Evolutionary conservation across 2,329 filamentous ascomycete genomes (phyloP).

Genomic region (Venturia effusa): DNA sequence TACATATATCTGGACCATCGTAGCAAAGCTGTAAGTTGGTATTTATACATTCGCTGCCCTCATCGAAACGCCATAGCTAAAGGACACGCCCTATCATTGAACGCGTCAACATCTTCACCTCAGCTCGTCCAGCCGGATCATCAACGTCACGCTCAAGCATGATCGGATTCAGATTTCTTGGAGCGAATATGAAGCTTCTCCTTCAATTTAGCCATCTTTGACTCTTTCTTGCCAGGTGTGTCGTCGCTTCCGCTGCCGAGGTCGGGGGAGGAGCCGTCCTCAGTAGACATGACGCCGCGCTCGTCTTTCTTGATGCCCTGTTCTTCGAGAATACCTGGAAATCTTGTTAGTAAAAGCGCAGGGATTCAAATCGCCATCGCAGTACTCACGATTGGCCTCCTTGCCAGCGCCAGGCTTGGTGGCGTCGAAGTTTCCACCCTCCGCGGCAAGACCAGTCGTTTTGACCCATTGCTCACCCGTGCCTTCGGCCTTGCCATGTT

Average conservation of each 20-base stretch:
- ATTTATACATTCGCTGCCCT: background rate
- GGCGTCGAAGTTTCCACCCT: constrained; percentile 57
- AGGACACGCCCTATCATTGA: constrained; percentile 14
- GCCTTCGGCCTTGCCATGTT: constrained; percentile 22
- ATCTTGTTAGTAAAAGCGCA: constrained; percentile 19
- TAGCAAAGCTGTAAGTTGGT: background rate
- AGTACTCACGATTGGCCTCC: constrained; percentile 53
- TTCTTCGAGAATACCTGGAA: constrained; percentile 41
- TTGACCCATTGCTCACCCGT: constrained; percentile 49
- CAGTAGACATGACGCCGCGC: background rate
- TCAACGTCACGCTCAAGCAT: constrained; percentile 12
- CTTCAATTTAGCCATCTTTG: constrained; percentile 52
- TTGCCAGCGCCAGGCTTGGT: constrained; percentile 49
- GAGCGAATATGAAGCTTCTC: constrained; percentile 49
- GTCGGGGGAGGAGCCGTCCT: constrained; percentile 13
- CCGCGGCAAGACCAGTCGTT: constrained; percentile 47
- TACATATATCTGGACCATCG: background rate
- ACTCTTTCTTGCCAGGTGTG: constrained; percentile 15
- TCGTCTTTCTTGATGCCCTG: constrained; percentile 31
- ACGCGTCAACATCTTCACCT: background rate
- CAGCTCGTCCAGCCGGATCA: background rate
- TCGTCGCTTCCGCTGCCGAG: constrained; percentile 13
- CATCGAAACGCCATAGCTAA: background rate
- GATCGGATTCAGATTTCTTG: constrained; percentile 10
- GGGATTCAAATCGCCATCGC: constrained; percentile 19